Evolutionary conservation across 768 basidiomycete genomes (phyloP).

Genomic region (Lentinula raphanica): DNA sequence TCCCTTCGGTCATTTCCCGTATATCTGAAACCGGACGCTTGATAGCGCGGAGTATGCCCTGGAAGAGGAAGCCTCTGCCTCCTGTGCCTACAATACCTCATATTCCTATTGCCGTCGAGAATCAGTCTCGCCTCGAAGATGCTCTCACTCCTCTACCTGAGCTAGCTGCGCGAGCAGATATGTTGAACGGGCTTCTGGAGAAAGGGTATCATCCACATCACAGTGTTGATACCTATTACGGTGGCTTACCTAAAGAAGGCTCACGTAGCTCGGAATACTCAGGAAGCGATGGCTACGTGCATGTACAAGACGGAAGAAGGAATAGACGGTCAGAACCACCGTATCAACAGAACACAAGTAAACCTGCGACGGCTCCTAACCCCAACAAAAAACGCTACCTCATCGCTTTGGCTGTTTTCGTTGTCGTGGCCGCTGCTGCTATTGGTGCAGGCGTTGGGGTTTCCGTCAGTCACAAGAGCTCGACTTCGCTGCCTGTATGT

Average conservation of each 20-base stretch:
- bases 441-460: conserved; percentile 43
- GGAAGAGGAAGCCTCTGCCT: conserved; percentile 54
- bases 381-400: conserved; percentile 5
- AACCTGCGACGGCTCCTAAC: background rate
- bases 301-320: background rate
- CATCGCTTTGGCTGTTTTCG: conserved; percentile 26
- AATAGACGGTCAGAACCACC: background rate
- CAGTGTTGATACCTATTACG: conserved; percentile 28
- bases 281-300: background rate
- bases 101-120: conserved; percentile 37
- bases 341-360: background rate
- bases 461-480: conserved; percentile 26
- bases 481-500: conserved; percentile 24
- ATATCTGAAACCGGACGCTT: conserved; percentile 36
- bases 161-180: conserved; percentile 45
- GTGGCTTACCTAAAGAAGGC: conserved; percentile 2
- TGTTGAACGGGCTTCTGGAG: conserved; percentile 44
- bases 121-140: conserved; percentile 39
- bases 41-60: conserved; percentile 29
- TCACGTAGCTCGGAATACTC: background rate
- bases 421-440: conserved; percentile 32
- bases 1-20: conserved; percentile 47
- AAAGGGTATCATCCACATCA: conserved; percentile 50
- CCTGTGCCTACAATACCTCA: conserved; percentile 51
- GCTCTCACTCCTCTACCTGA: conserved; percentile 46